Evolutionary conservation across 108 stramenopile species (phyloP), one percentile per base, ranked within the genome.

Genomic region (Mediolabrus comicus): DNA sequence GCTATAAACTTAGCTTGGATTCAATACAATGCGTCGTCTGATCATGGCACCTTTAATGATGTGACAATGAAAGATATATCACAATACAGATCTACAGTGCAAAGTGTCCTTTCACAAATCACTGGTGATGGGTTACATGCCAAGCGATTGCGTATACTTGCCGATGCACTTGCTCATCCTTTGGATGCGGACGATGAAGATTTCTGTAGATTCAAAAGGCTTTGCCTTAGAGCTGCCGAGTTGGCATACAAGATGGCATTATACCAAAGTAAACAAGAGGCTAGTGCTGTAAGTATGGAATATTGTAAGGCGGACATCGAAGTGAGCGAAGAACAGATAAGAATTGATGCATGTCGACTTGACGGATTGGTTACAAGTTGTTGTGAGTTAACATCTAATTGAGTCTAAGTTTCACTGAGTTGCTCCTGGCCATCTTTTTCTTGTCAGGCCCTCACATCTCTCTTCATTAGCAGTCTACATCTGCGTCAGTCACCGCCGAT

Each of bases 1-100:
- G 58, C 64, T 14, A 74, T 74, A 14, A 34, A 74, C 26, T 29
- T 74, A 19, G 72, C 65, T 59, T 74, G 72, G 72, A 59, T 58
- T 22, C 63, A 65, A 29, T 28, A 46, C 36, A 52, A 58, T 8
- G 8, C 4, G 3, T 8, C 2, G 39, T 4, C 22, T 49, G 46
- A 22, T 49, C 3, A 1, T 12, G 22, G 32, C 19, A 2, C 6
- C 9, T 56, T 67, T 10, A 55, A 31, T n/a, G 54, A 39, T 5
- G 22, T 63, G 4, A 43, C 62, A 11, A 24, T 56, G n/a, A 55
- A 58, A 0, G 71, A 65, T 52, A 43, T 74, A 16, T 22, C 34
- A 33, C 32, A 41, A 36, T 59, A 28, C 41, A 31, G 36, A 13
- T 26, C 36, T 38, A 43, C 63, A 6, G 29, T 49, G 33, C 31